These are phyloP conservation scores for Solanum neorickii DNA, from an alignment of 257 asterid species.

Conservation along the genomic window DNA sequence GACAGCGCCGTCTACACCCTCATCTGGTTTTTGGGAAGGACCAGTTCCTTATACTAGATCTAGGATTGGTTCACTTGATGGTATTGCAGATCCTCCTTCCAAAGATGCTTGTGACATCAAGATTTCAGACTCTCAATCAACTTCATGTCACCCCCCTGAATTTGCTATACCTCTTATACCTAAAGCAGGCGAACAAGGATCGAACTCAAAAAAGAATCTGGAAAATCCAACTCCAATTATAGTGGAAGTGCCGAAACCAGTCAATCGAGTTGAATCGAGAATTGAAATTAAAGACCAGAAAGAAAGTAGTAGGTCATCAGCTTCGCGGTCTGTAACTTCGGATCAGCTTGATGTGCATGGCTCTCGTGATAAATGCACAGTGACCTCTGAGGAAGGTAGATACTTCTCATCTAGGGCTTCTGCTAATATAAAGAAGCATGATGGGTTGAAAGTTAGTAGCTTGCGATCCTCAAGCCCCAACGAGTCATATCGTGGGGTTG, in stretches of 20 bases:
- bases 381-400: conserved; percentile 8
- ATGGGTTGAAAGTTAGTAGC: conserved; percentile 13
- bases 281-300: conserved; percentile 13
- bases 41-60: conserved; percentile 25
- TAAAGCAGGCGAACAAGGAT: conserved; percentile 3
- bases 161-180: conserved; percentile 3
- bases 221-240: conserved; percentile 9
- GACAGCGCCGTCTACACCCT: conserved; percentile 45
- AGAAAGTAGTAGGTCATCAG: conserved; percentile 16
- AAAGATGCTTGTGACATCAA: conserved; percentile 14
- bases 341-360: conserved; percentile 1
- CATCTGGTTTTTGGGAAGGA: conserved; percentile 66
- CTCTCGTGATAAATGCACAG: not conserved
- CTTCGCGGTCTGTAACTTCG: conserved; percentile 6
- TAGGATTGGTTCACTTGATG: conserved; percentile 21
- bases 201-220: conserved; percentile 10
- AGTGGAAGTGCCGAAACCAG: conserved; percentile 17
- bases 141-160: conserved; percentile 8
- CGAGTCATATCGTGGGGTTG: conserved; percentile 7
- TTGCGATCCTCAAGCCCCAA: conserved; percentile 10
- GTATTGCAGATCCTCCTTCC: conserved; percentile 4
- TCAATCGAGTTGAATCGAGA: not conserved
- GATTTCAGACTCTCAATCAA: conserved; percentile 6
- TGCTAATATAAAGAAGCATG: conserved; percentile 3
- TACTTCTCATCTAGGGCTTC: conserved; percentile 3